Percentiles rank a stretch among this genome's conserved stretches.
Conservation (phyloP, 2,329 filamentous ascomycete genomes). For the Pseudocercospora cruenta region DNA sequence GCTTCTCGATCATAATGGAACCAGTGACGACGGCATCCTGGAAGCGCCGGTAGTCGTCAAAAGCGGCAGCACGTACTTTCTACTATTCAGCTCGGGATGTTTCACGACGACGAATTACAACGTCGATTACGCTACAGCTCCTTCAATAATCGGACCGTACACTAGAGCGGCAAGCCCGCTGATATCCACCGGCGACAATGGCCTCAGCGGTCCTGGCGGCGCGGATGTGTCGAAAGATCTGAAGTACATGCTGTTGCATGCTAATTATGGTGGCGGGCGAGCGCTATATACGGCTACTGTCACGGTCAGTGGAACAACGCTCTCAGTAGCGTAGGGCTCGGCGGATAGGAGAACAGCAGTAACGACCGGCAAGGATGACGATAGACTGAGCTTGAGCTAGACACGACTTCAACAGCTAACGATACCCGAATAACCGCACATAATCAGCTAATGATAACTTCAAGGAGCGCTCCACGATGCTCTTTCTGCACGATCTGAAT, state of each 20-base stretch:
- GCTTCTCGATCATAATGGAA: constrained; percentile 37
- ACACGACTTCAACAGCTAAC: neutral
- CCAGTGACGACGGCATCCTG: constrained; percentile 37
- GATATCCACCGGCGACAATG: constrained; percentile 35
- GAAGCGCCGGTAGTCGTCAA: constrained; percentile 40
- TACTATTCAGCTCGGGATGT: constrained; percentile 43
- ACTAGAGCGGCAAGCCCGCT: constrained; percentile 32
- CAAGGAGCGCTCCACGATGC: constrained; percentile 20
- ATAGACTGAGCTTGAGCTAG: neutral
- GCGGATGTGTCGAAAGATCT: constrained; percentile 36
- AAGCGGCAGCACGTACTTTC: constrained; percentile 37
- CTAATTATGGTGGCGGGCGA: constrained; percentile 30
- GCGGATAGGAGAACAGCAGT: neutral
- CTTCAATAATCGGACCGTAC: constrained; percentile 39
- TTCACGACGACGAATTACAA: constrained; percentile 39
- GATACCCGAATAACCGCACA: neutral
- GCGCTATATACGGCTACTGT: constrained; percentile 28
- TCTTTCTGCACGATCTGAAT: constrained; percentile 11
- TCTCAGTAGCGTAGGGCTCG: neutral
- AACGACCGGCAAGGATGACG: neutral
- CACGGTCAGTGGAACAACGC: constrained; percentile 5
- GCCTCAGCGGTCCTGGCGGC: constrained; percentile 38
- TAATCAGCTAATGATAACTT: constrained; percentile 14
- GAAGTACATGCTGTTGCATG: constrained; percentile 40
- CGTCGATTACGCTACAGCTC: constrained; percentile 40